Percentiles rank a stretch among this genome's conserved stretches.
Conservation (phyloP, 2,329 filamentous ascomycete species). For the Xenoacremonium recifei region DNA sequence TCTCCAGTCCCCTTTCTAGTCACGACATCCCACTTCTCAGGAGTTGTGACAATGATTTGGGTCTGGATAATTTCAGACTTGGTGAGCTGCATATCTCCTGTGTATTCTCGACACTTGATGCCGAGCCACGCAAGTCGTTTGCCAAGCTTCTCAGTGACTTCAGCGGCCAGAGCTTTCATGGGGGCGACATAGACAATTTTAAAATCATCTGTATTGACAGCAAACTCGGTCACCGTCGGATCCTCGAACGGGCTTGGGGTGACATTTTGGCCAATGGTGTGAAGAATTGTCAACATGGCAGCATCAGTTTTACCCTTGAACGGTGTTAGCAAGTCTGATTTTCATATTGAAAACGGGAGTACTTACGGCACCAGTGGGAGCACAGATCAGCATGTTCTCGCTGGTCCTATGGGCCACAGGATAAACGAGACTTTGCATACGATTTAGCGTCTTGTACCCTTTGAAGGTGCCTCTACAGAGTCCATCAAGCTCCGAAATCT, state of each 20-base stretch:
- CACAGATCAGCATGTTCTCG: slow-evolving; percentile 98
- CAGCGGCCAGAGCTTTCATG: slow-evolving; percentile 97
- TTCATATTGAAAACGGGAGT: not conserved
- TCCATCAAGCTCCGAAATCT: slow-evolving; percentile 81
- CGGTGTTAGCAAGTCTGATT: slow-evolving; percentile 11
- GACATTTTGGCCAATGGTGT: slow-evolving; percentile 83
- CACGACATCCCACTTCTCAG: slow-evolving; percentile 99
- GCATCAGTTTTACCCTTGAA: slow-evolving; percentile 91
- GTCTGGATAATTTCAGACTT: slow-evolving; percentile 95
- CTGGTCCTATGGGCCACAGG: slow-evolving; percentile 93
- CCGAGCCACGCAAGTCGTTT: slow-evolving; percentile 92
- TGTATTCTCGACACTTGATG: slow-evolving; percentile 87
- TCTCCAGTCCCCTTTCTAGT: slow-evolving; percentile 96
- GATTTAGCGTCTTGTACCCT: slow-evolving; percentile 89
- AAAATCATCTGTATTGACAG: slow-evolving; percentile 82
- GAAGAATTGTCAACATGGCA: slow-evolving; percentile 93
- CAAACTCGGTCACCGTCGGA: slow-evolving; percentile 72
- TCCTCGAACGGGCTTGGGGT: slow-evolving; percentile 77
- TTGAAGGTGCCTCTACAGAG: slow-evolving; percentile 90
- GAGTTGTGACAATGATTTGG: slow-evolving; percentile 97
- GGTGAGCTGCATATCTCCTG: slow-evolving; percentile 97
- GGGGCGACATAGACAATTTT: slow-evolving; percentile 98
- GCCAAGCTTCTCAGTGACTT: slow-evolving; percentile 91
- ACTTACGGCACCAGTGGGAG: slow-evolving; percentile 83
- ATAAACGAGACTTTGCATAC: slow-evolving; percentile 97